Base-by-base conservation (phyloP, 2,329 filamentous ascomycete species). In the Colletotrichum musae region DNA sequence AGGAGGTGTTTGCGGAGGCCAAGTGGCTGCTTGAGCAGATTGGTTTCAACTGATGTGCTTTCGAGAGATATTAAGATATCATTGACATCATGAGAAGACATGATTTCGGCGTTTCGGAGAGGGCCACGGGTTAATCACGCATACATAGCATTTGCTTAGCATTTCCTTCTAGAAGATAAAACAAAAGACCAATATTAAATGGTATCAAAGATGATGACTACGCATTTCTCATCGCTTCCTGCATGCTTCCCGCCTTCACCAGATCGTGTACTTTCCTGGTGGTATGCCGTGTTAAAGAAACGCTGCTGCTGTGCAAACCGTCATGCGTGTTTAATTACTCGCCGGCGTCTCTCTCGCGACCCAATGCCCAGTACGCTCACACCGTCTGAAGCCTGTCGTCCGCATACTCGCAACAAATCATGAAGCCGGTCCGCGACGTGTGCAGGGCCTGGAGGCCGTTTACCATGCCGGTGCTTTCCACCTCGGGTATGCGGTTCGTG, bases 1-100 rank as follows among this genome's bases (percentile, higher is more conserved):
- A 71, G 2, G 45, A 58, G 3, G 74, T 77, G 0, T 52, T 71
- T 6, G 56, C 65, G 1, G 73, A 75, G 51, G 72, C 73, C 9
- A 70, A 60, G 54, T 74, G 72, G 73, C 53, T 73, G 57, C 56
- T 71, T 68, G 61, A 26, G 6, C 70, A 70, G 45, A 47, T 50
- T 7, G 58, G 56, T n/a, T 7, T 68, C 2, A 41, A 45, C 4
- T 64, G 24, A 58, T 24, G 10, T 26, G 5, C n/a, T 36, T 36
- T 32, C 28, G 52, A 21, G 32, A 13, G 41, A 24, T 2, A 24
- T 24, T 24, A 24, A 16, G 41, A 43, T 43, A 43, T 13, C 2
- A 9, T 15, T 43, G 5, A 15, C 41, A 15, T 10, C 32, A 36
- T 36, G 32, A 36, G 9, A 36, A n/a, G 41, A 47, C 12, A 16